These are phyloP conservation scores for Lodderomyces jiufengensis DNA, from an alignment of 1,139 yeast species.

Conservation along the genomic window DNA sequence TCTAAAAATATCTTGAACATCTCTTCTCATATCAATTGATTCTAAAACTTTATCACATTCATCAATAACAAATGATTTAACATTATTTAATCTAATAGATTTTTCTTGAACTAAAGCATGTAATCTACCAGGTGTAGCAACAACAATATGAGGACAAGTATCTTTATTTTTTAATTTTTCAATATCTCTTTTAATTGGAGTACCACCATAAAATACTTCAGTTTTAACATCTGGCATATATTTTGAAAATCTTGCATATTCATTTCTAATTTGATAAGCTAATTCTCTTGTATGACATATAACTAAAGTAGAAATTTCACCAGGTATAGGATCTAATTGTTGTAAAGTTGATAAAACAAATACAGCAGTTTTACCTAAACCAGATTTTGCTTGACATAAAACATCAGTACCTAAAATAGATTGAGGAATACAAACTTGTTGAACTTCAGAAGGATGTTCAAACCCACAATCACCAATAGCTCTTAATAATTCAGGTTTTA, in stretches of 20 bases:
- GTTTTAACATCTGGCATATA: slow-evolving; percentile 98
- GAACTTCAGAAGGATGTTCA: slow-evolving; percentile 99
- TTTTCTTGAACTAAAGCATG: slow-evolving; percentile 92
- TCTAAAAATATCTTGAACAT: slow-evolving; percentile 96
- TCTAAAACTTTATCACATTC: slow-evolving; percentile 99
- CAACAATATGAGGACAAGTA: slow-evolving; percentile 94
- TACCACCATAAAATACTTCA: slow-evolving; percentile 96
- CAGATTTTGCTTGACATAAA: slow-evolving; percentile 98
- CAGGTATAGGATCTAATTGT: slow-evolving; percentile 96
- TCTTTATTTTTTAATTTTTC: slow-evolving; percentile 89
- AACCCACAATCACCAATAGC: slow-evolving; percentile 99
- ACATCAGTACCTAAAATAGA: slow-evolving; percentile 97
- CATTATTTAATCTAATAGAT: slow-evolving; percentile 79
- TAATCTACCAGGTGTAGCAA: slow-evolving; percentile 98
- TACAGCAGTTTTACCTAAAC: slow-evolving; percentile 98
- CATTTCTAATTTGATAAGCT: slow-evolving; percentile 97
- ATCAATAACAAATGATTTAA: slow-evolving; percentile 93
- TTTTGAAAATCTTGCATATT: slow-evolving; percentile 95
- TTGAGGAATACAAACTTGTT: slow-evolving; percentile 98
- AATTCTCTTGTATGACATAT: slow-evolving; percentile 98
- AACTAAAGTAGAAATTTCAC: slow-evolving; percentile 91
- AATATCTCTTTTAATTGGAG: slow-evolving; percentile 79
- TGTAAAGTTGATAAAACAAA: slow-evolving; percentile 94
- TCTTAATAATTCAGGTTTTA: slow-evolving; percentile 93
- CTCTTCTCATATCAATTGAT: slow-evolving; percentile 92